Percentiles rank a stretch among this genome's conserved stretches.
Evolutionary conservation across 805 yeast species (phyloP).

Genomic region (Pichia cephalocereana): DNA sequence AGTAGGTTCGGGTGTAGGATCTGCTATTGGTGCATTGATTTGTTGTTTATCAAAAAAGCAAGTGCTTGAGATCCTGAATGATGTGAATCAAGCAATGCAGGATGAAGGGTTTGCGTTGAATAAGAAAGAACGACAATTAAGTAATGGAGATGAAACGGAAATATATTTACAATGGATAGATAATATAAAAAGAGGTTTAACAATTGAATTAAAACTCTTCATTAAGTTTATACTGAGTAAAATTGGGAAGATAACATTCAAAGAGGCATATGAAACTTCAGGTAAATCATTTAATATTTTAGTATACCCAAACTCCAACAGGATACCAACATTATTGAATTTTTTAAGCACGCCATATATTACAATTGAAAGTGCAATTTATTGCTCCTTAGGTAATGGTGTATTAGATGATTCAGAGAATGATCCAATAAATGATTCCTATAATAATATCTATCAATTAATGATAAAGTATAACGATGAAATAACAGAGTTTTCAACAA

Average conservation of each 20-base stretch:
- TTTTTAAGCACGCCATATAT: constrained; percentile 92
- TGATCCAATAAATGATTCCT: constrained; percentile 24
- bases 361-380: constrained; percentile 80
- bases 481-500: constrained; percentile 20
- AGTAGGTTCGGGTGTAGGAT: constrained; percentile 91
- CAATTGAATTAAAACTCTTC: constrained; percentile 76
- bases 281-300: constrained; percentile 76
- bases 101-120: constrained; percentile 30
- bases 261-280: constrained; percentile 78
- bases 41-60: constrained; percentile 68
- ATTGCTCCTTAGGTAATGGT: constrained; percentile 74
- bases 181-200: constrained; percentile 47
- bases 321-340: constrained; percentile 68
- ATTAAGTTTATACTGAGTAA: constrained; percentile 67
- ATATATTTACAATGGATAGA: constrained; percentile 6
- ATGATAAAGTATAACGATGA: constrained; percentile 25
- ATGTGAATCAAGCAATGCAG: constrained; percentile 23
- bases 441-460: not conserved
- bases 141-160: constrained; percentile 23
- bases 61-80: constrained; percentile 35
- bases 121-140: constrained; percentile 33
- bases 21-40: constrained; percentile 79
- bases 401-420: constrained; percentile 56
- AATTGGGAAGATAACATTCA: constrained; percentile 82
- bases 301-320: constrained; percentile 67